A percentile compares a stretch with the other conserved stretches of the same genome.
Conservation (phyloP, 1,139 yeast genomes). For the Arxiozyma bovina region DNA sequence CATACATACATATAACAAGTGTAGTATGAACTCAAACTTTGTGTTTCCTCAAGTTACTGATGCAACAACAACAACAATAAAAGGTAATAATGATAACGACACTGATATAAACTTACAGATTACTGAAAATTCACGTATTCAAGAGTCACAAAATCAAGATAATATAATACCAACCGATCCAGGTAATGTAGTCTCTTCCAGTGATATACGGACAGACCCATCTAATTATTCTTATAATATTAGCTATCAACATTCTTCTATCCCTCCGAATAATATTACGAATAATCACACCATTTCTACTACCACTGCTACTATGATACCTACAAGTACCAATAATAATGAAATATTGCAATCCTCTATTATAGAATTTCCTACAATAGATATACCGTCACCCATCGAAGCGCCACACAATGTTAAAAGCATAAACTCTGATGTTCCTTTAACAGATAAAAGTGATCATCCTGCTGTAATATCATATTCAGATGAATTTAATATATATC, state of each 20-base stretch:
- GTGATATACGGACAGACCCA: background rate
- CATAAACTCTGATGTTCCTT: background rate
- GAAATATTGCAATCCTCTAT: background rate
- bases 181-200: background rate
- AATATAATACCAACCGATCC: background rate
- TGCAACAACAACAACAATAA: background rate
- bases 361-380: constrained; percentile 7
- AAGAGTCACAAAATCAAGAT: background rate
- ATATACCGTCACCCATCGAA: constrained; percentile 13
- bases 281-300: no score
- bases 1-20: background rate
- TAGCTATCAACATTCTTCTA: background rate
- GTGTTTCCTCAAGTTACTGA: background rate
- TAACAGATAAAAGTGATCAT: background rate
- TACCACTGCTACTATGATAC: no score
- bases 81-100: background rate
- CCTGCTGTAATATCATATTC: background rate
- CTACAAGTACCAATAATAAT: background rate
- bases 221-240: background rate
- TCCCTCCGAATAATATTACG: background rate
- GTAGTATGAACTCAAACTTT: background rate
- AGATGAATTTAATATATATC: background rate
- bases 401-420: constrained; percentile 2
- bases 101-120: background rate
- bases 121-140: background rate